Evolutionary conservation across 208 protist species (phyloP).

Genomic region (Trypanosomatidae sp.): DNA sequence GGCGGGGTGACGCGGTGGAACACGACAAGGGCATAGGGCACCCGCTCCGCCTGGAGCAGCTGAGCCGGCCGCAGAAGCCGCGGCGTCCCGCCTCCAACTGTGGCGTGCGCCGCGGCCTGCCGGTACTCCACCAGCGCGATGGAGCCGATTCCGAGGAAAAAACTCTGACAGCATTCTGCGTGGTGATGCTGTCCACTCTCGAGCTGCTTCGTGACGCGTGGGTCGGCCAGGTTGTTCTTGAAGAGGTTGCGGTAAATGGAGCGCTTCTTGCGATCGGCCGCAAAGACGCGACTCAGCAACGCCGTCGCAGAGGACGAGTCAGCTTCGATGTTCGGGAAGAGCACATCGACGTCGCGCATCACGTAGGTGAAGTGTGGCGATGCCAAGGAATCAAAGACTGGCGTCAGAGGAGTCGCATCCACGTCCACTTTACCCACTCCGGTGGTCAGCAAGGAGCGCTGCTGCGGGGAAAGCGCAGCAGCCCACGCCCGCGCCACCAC

Average conservation of each 20-base stretch:
- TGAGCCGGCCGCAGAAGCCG: constrained; percentile 8
- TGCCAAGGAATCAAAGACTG: constrained; percentile 26
- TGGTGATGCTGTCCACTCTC: too few species aligned
- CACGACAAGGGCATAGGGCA: constrained; percentile 30
- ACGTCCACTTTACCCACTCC: too few species aligned
- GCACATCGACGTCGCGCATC: constrained; percentile 29
- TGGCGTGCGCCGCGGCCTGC: neutral
- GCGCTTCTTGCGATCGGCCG: constrained; percentile 20
- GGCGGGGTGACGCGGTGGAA: constrained; percentile 22
- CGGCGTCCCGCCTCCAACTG: neutral
- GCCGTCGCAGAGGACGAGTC: neutral
- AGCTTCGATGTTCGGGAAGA: constrained; percentile 31
- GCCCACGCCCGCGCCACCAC: constrained; percentile 24
- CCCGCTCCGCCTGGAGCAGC: constrained; percentile 28
- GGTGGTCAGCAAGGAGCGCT: constrained; percentile 9
- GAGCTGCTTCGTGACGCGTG: constrained; percentile 18
- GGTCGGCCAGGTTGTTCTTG: constrained; percentile 24
- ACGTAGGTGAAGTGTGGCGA: constrained; percentile 31
- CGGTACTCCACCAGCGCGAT: constrained; percentile 33
- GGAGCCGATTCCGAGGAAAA: constrained; percentile 27
- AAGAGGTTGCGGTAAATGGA: constrained; percentile 30
- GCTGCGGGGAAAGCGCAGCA: constrained; percentile 8
- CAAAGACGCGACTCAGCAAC: constrained; percentile 7
- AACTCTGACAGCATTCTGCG: neutral
- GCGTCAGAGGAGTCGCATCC: neutral